Evolutionary conservation across 371 early-diverging fungal genomes (phyloP), one percentile per base, ranked within the genome.

Genomic region (Rhizopus delemar): DNA sequence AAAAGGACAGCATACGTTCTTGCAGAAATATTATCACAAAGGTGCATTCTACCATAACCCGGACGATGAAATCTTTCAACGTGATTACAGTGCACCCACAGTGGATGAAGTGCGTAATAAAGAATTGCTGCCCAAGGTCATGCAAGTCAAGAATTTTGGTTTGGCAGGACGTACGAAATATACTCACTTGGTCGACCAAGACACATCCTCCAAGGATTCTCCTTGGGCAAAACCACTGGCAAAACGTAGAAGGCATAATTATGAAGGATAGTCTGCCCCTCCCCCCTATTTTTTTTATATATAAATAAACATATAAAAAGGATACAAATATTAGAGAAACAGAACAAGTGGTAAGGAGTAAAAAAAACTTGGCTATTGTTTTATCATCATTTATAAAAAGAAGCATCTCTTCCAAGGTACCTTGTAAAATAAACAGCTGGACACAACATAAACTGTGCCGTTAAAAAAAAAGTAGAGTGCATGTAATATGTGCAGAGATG

Each of bases 61-160:
- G 5, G 85, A 86, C 13, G 79, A 80, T 22, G 83, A 85, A 5
- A 73, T 91, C 8, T 71, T 88, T 49, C 72, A 84, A 46, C 83
- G 92, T 35, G 89, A 92, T 58, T 88, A 86, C 43, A 77, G 83
- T 22, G 86, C 79, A 35, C 85, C 95, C n/a, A 93, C 93, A 2
- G 69, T 83, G 4, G 91, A 90, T 61, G 93, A 93, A 63, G 73
- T 85, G 8, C 82, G 75, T 46, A 77, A 86, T 29, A 76, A 86
- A 58, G 81, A 87, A 34, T 63, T 82, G 12, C 68, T 95, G 41
- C 96, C 96, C 38, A 85, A 87, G 57, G 88, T 94, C 6, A 90
- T 93, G 91, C 92, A 93, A 67, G 93, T 92, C 54, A 91, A 92
- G 66, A 93, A 93, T 61, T 95, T 94, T 79, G 96, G 96, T 58